Conservation (phyloP, 345 rosid species). For the Raphanus raphanistrum region DNA sequence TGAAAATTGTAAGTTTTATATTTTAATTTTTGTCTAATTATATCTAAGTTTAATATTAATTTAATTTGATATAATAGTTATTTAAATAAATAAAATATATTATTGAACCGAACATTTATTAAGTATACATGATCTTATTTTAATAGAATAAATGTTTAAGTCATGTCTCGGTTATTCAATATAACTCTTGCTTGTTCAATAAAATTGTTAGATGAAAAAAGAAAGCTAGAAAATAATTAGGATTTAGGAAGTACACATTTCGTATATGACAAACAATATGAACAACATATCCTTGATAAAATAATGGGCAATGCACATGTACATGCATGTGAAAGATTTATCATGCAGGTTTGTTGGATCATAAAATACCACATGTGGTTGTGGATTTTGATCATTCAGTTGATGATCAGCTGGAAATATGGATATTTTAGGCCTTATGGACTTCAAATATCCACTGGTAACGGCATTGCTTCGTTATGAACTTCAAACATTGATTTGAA, state of each 20-base stretch:
- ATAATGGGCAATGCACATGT: not conserved
- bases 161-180: no score
- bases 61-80: no score
- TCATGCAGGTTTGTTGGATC: not conserved
- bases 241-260: not conserved
- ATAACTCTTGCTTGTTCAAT: no score
- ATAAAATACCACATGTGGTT: not conserved
- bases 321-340: not conserved
- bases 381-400: not conserved
- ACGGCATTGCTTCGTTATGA: not conserved
- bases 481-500: not conserved
- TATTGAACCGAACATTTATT: no score
- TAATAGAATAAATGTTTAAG: no score
- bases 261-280: not conserved
- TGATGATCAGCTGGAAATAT: not conserved
- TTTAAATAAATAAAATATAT: no score
- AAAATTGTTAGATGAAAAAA: no score
- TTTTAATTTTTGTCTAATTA: no score
- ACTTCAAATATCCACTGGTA: not conserved
- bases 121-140: no score
- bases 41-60: no score
- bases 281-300: not conserved
- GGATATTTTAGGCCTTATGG: not conserved
- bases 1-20: no score
- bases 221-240: no score